Evolutionary conservation across 306 rosid species (phyloP).

Genomic region (Trichosanthes truncata): DNA sequence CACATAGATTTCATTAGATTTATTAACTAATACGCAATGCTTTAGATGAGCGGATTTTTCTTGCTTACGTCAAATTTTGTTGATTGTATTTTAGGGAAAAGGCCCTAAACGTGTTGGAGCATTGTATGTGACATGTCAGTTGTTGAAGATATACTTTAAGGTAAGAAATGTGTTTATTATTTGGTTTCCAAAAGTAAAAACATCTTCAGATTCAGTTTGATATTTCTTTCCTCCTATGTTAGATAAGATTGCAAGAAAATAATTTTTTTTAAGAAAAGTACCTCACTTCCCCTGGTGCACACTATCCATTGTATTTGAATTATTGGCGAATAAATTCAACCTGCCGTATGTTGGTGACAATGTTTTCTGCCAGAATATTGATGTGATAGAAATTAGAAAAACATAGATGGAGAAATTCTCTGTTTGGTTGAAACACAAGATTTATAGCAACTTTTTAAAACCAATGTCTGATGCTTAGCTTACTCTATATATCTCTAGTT

Average conservation of each 20-base stretch:
- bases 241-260: neutral
- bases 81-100: conserved; percentile 53
- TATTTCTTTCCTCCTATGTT: no score
- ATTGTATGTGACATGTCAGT: conserved; percentile 80
- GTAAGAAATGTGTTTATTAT: conserved; percentile 22
- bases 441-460: neutral
- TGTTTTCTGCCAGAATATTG: neutral
- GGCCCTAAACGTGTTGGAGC: conserved; percentile 98
- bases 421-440: neutral
- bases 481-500: neutral
- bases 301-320: neutral
- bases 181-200: neutral
- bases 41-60: neutral
- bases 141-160: conserved; percentile 92
- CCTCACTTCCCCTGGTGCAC: neutral
- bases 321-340: neutral
- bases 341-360: neutral
- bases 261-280: neutral
- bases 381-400: neutral
- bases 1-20: neutral
- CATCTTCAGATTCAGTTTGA: neutral
- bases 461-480: neutral
- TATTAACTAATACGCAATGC: neutral
- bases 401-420: neutral
- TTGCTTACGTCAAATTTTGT: neutral